These are phyloP conservation scores for Backusella australiensis DNA, from an alignment of 192 early-diverging fungal species.

Conservation along the genomic window DNA sequence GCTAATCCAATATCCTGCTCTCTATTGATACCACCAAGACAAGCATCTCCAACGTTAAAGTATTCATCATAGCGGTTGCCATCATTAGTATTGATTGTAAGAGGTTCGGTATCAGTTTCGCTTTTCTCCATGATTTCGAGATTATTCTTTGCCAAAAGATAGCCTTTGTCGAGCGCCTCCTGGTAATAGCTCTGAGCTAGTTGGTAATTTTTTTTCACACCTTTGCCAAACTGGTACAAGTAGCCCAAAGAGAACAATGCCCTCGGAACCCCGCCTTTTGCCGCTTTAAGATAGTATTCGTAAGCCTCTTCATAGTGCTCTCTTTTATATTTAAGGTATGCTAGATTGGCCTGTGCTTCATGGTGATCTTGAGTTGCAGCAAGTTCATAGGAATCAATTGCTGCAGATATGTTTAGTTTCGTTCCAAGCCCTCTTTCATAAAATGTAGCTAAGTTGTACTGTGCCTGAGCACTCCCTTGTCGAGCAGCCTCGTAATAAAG, in stretches of 20 bases:
- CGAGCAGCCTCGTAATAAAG: neutral
- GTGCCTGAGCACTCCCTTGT: neutral
- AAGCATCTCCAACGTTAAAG: neutral
- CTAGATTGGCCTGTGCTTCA: neutral
- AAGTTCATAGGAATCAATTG: neutral
- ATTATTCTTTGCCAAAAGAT: neutral
- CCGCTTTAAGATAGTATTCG: neutral
- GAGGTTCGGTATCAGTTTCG: neutral
- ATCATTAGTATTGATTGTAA: neutral
- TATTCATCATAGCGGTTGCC: neutral
- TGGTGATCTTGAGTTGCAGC: neutral
- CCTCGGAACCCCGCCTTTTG: neutral
- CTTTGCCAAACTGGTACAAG: neutral
- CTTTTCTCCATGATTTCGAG: neutral
- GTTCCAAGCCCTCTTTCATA: neutral
- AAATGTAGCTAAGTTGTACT: neutral
- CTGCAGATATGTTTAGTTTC: neutral
- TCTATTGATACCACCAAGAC: neutral
- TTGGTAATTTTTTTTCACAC: neutral
- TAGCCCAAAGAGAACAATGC: neutral
- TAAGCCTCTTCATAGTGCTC: neutral
- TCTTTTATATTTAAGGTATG: neutral
- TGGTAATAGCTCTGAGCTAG: neutral
- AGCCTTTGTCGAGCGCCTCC: neutral
- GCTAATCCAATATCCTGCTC: neutral